A percentile compares a stretch with the other conserved stretches of the same genome.
Conservation (phyloP, 2,329 filamentous ascomycete species). For the Colletotrichum liriopes region DNA sequence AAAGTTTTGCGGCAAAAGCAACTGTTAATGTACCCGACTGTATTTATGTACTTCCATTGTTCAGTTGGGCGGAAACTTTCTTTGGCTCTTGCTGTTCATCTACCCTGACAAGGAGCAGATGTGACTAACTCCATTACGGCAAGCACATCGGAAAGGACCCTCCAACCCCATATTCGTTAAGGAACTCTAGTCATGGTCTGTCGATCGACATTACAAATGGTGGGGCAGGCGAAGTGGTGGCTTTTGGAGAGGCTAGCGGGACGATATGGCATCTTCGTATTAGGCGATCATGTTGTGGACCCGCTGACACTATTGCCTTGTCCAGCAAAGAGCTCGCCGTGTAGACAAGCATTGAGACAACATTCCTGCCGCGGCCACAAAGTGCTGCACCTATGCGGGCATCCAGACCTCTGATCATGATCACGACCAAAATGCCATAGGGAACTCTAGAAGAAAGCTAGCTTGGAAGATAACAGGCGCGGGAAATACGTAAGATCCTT, state of each 20-base stretch:
- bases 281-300: too few relatives aligned
- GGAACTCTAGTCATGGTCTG: not conserved
- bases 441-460: not conserved
- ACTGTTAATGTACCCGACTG: not conserved
- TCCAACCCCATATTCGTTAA: not conserved
- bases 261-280: not conserved
- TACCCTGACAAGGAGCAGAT: not conserved
- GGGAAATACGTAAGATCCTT: not conserved
- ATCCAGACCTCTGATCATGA: not conserved
- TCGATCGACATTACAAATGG: conserved; percentile 14
- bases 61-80: not conserved
- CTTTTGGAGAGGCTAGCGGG: not conserved
- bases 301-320: too few relatives aligned
- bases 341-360: not conserved
- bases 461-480: not conserved
- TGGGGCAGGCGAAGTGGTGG: not conserved
- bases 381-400: not conserved
- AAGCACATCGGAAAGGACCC: conserved; percentile 8
- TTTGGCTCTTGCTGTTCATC: not conserved
- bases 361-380: not conserved
- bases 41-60: not conserved
- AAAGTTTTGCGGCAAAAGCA: too few relatives aligned
- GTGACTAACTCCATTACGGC: conserved; percentile 3
- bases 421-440: not conserved
- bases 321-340: too few relatives aligned